Base-by-base conservation (phyloP, 1,139 yeast genomes). In the Petasospora rhodanensis region DNA sequence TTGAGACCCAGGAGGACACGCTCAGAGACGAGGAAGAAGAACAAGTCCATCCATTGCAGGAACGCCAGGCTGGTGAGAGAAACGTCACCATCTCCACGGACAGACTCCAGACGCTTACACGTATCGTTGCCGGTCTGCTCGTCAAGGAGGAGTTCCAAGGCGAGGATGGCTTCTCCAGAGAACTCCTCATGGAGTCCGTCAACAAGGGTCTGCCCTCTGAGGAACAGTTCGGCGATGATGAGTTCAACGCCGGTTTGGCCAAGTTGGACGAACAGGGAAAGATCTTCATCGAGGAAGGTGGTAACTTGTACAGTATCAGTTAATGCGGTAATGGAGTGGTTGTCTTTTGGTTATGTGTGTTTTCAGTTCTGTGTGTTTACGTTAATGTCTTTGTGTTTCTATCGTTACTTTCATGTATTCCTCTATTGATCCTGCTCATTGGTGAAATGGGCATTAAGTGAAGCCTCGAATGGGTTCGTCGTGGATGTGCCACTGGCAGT, bases 131-230 rank as follows among this genome's bases (percentile, higher is more conserved):
- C 4, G 59, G 59, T 24, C 52, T 74, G 18, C 58, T 70, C 53
- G 35, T 35, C 7, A 67, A 69, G 35, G 59, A 76, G 3, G 67
- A 64, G 18, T 71, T 76, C 47, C 68, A 64, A 29, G 66, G 62
- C 26, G 73, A 66, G 23, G 63, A 61, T 16, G 47, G 49, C 12
- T 75, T 77, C 38, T 62, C 76, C 6, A 51, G 60, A 28, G 73
- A 64, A 28, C 58, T 59, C 10, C 66, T 72, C 29, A 53, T 65
- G 8, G 66, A 58, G 14, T 62, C 62, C 23, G 55, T 78, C 26
- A 78, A 79, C 51, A 70, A 64, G 35, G 66, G 62, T 29, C 56
- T 80, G 31, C 65, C 74, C 5, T 80, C 74, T 45, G 89, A 80
- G 49, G 87, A 81, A 29, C 59, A 62, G 29, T 82, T 76, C 52